phyloP scores from a whole-genome alignment of 1,139 yeast genomes.

The Protomyces inouyei region DNA sequence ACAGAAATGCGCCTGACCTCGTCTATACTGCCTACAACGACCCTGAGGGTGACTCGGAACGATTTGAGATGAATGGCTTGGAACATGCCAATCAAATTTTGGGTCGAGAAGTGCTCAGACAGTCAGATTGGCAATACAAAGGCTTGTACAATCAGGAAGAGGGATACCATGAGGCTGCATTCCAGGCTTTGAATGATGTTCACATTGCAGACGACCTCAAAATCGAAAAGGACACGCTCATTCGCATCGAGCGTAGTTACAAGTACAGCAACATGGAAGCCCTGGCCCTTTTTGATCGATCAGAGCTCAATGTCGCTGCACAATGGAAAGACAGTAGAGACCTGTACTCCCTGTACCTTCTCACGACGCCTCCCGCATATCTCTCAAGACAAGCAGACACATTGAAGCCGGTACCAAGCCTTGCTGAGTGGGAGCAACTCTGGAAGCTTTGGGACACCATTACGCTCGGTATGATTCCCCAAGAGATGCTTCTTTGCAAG shows the following conservation, averaged over 20 bases:
- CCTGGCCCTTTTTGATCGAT: constrained; percentile 25
- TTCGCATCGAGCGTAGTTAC: constrained; percentile 33
- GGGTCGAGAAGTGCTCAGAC: constrained; percentile 27
- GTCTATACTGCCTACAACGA: constrained; percentile 33
- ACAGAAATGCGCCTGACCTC: constrained; percentile 31
- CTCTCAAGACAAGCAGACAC: constrained; percentile 15
- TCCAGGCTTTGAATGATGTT: constrained; percentile 29
- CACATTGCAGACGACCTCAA: constrained; percentile 11
- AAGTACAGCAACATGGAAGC: constrained; percentile 31
- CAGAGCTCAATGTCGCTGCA: constrained; percentile 18
- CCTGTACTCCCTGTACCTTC: constrained; percentile 30
- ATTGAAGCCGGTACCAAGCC: constrained; percentile 26
- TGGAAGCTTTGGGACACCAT: constrained; percentile 33
- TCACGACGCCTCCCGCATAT: constrained; percentile 9
- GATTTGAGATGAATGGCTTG: constrained; percentile 33
- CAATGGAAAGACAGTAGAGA: constrained; percentile 30
- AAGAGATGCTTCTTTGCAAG: constrained; percentile 30
- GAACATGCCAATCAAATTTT: constrained; percentile 31
- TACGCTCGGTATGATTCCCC: constrained; percentile 30
- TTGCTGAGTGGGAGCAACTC: constrained; percentile 31
- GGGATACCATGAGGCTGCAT: constrained; percentile 33
- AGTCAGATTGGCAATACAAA: constrained; percentile 30
- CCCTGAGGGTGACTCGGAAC: constrained; percentile 29
- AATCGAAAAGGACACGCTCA: constrained; percentile 27
- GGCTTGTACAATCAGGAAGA: constrained; percentile 30